Evolutionary conservation across 176 grass and related monocot genomes (phyloP), one percentile per base, ranked within the genome.

Genomic region (Triticum aestivum): DNA sequence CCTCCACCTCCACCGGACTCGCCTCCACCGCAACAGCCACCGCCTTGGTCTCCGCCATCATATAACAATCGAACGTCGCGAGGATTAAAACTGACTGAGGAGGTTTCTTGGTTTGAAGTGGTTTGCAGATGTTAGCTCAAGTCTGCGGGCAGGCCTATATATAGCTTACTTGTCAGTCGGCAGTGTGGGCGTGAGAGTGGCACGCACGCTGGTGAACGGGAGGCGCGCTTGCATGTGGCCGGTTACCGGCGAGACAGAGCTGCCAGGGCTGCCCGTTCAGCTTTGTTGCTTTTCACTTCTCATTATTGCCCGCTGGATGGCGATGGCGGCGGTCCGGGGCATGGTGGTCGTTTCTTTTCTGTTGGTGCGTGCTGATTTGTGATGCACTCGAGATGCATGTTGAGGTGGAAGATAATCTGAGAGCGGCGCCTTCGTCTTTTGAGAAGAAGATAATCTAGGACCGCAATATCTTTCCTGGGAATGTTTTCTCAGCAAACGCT

Each of bases 41-140:
- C 63, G 6, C 13, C 35, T 83, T 64, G 67, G 54, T 17, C 29
- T 79, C 74, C 65, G 87, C 54, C 88, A 79, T 79, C 54, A 59
- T 21, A 2, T 20, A 10, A 59, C 2, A 44, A 47, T 24, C 29
- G 18, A 59, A 78, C 10, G 30, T 6, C 1, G 20, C 5, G 52
- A 37, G 4, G 26, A 15, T 47, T 52, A 18, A 75, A 27, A 3
- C 9, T n/a, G 56, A 47, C 10, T n/a, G 65, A 78, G 32, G n/a
- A 59, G 70, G 34, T 18, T 5, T 8, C 24, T 71, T 21, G 47
- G 9, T 54, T 54, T 15, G 14, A 14, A 21, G 12, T 75, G 24
- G 14, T 4, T 59, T 59, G 54, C 54, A 21, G 54, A 1, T 59
- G 54, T 21, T 21, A 5, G 44, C 45, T 20, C 1, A 62, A 7